These are phyloP conservation scores for Piromyces finnis DNA, from an alignment of 192 early-diverging fungal species.

Conservation along the genomic window DNA sequence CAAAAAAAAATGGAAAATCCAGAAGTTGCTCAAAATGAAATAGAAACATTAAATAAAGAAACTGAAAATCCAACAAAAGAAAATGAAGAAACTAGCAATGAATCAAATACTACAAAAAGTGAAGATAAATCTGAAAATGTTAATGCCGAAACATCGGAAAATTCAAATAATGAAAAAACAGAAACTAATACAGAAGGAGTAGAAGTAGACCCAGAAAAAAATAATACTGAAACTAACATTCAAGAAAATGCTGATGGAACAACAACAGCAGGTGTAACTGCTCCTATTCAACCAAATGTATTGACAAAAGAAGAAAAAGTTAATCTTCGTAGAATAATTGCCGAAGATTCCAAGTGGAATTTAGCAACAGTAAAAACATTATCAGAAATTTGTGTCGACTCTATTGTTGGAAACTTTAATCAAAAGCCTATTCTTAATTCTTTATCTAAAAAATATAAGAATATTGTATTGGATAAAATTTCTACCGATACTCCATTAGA, in stretches of 20 bases:
- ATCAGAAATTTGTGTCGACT: constrained; percentile 22
- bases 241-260: not conserved
- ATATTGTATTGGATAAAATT: not conserved
- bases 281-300: not conserved
- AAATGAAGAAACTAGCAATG: not conserved
- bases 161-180: not conserved
- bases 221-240: not conserved
- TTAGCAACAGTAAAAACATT: constrained; percentile 29
- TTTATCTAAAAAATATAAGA: not conserved
- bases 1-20: not conserved
- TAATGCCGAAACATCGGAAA: not conserved
- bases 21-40: not conserved
- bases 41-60: not conserved
- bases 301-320: not conserved
- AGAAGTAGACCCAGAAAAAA: not conserved
- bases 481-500: not conserved
- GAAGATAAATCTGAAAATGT: not conserved
- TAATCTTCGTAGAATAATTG: constrained; percentile 18
- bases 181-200: not conserved
- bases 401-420: constrained; percentile 31
- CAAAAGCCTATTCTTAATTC: not conserved
- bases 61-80: not conserved
- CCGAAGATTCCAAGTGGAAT: constrained; percentile 38
- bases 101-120: not conserved
- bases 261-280: not conserved